phyloP scores from a whole-genome alignment of 2,329 filamentous ascomycete genomes.

The Apiospora malaysiana region DNA sequence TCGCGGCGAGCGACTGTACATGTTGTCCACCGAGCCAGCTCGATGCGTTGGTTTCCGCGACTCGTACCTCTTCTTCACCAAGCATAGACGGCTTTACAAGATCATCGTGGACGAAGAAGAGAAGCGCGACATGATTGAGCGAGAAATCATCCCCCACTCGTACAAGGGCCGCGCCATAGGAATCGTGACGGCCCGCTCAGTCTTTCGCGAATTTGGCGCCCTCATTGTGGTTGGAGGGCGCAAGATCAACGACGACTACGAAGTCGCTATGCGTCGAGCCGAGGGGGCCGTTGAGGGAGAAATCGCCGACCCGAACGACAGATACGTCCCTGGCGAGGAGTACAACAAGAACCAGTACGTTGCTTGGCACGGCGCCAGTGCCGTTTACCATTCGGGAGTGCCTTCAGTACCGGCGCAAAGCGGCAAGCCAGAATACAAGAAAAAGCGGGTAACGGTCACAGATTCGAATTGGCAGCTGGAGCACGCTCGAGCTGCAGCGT shows the following conservation, averaged over 20 bases:
- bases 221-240: constrained; percentile 92
- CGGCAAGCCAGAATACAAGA: constrained; percentile 82
- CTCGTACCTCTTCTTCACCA: constrained; percentile 98
- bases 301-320: constrained; percentile 88
- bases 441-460: constrained; percentile 85
- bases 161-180: constrained; percentile 98
- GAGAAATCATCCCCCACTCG: constrained; percentile 94
- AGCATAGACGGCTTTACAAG: constrained; percentile 95
- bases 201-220: constrained; percentile 95
- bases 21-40: constrained; percentile 97
- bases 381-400: constrained; percentile 86
- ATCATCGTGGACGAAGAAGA: constrained; percentile 98
- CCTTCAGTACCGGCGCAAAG: constrained; percentile 77
- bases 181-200: constrained; percentile 93
- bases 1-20: constrained; percentile 87
- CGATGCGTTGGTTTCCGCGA: constrained; percentile 97
- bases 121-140: constrained; percentile 94
- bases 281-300: constrained; percentile 87
- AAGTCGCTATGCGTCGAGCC: constrained; percentile 74
- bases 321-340: constrained; percentile 75
- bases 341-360: constrained; percentile 99
- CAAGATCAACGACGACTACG: constrained; percentile 88
- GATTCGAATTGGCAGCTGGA: constrained; percentile 97
- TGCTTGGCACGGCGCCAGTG: constrained; percentile 96
- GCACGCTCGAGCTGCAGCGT: constrained; percentile 91